These are phyloP conservation scores for Eucalyptus curtisii DNA, from an alignment of 345 rosid genomes.

Conservation along the genomic window DNA sequence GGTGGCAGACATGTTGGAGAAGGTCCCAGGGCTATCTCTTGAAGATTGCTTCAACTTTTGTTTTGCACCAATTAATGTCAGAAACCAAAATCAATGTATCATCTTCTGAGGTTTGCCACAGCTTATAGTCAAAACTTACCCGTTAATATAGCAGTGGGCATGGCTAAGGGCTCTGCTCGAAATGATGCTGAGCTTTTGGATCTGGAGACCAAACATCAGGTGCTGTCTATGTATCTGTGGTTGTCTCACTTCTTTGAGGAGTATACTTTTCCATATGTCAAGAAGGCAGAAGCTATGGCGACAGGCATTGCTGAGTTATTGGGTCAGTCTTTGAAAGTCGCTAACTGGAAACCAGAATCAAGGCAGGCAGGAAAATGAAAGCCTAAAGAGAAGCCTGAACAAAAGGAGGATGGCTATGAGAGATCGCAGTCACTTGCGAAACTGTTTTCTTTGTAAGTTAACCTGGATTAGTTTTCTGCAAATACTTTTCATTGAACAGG, in stretches of 20 bases:
- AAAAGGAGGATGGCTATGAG: constrained; percentile 30
- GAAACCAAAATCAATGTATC: constrained; percentile 88
- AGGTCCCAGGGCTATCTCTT: constrained; percentile 53
- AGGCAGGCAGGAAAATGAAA: constrained; percentile 31
- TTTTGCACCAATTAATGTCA: constrained; percentile 83
- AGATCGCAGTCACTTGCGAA: constrained; percentile 52
- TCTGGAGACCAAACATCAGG: constrained; percentile 81
- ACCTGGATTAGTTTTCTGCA: not conserved
- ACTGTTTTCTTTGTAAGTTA: constrained; percentile 23
- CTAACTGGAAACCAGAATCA: constrained; percentile 70
- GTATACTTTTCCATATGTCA: constrained; percentile 60
- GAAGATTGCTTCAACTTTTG: constrained; percentile 88
- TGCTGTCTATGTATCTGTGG: constrained; percentile 89
- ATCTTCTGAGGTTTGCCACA: constrained; percentile 71
- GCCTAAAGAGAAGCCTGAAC: constrained; percentile 15
- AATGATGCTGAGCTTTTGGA: constrained; percentile 73
- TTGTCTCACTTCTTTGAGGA: constrained; percentile 68
- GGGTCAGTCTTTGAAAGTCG: constrained; percentile 62
- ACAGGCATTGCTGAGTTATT: constrained; percentile 58
- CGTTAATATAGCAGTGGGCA: constrained; percentile 75
- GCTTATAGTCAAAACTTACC: constrained; percentile 55
- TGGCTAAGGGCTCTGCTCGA: constrained; percentile 74
- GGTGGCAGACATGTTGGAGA: constrained; percentile 92
- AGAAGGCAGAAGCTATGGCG: constrained; percentile 82
- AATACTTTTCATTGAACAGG: too few species aligned